Conservation (phyloP, 768 basidiomycete genomes). For the Pisolithus microcarpus region DNA sequence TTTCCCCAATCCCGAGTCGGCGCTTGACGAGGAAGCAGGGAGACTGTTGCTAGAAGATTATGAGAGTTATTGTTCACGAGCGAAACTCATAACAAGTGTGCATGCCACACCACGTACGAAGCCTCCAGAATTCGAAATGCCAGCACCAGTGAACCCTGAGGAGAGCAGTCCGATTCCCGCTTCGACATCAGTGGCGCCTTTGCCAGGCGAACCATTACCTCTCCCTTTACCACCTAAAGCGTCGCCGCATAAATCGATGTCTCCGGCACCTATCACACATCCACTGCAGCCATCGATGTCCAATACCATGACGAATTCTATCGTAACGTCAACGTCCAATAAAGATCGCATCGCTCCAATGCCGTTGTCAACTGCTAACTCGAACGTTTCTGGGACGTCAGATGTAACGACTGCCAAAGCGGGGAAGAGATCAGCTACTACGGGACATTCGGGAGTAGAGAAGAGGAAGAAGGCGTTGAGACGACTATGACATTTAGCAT, state of each 20-base stretch:
- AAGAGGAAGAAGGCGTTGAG: constrained; percentile 89
- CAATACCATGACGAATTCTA: constrained; percentile 36
- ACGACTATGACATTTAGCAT: constrained; percentile 41
- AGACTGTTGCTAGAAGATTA: constrained; percentile 88
- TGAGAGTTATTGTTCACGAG: constrained; percentile 78
- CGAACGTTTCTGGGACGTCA: constrained; percentile 48
- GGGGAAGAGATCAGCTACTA: constrained; percentile 56
- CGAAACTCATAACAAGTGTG: constrained; percentile 82
- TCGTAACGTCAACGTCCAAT: constrained; percentile 27
- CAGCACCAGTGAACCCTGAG: constrained; percentile 25
- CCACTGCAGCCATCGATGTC: constrained; percentile 29
- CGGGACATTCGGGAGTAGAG: constrained; percentile 54
- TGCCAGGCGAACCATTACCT: constrained; percentile 17
- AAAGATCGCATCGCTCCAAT: constrained; percentile 66
- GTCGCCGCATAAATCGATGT: constrained; percentile 36
- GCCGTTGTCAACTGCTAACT: constrained; percentile 64
- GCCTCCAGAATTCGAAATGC: constrained; percentile 64
- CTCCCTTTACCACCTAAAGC: constrained; percentile 37
- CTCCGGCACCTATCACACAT: constrained; percentile 35
- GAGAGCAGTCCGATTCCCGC: constrained; percentile 9
- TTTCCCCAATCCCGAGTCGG: constrained; percentile 94
- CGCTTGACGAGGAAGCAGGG: constrained; percentile 92
- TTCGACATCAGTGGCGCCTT: constrained; percentile 13
- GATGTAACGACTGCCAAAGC: constrained; percentile 44
- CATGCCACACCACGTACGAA: constrained; percentile 78